Evolutionary conservation across 306 rosid genomes (phyloP).

Genomic region (Quillaja saponaria): DNA sequence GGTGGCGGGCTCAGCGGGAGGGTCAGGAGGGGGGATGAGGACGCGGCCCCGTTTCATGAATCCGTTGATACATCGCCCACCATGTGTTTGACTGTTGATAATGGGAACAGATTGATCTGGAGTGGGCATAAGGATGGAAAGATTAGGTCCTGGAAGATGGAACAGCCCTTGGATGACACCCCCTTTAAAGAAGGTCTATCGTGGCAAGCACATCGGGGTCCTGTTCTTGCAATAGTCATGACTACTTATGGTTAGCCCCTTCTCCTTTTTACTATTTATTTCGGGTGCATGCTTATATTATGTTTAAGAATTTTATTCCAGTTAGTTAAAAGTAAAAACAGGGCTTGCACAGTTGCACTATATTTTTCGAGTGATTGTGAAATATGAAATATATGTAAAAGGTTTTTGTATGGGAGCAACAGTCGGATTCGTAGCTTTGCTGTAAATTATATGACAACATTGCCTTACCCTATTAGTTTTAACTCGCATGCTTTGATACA

Average conservation of each 20-base stretch:
- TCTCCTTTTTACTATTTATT: not conserved
- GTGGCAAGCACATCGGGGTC: constrained; percentile 93
- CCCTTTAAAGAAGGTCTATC: constrained; percentile 98
- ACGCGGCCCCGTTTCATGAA: constrained; percentile 84
- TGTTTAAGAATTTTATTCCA: not conserved
- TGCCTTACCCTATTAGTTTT: not conserved
- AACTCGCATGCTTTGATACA: constrained; percentile 30
- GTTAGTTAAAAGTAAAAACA: no score
- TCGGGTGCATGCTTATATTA: not conserved
- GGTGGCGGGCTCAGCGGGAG: constrained; percentile 76
- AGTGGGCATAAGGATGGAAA: constrained; percentile 96
- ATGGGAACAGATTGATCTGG: constrained; percentile 69
- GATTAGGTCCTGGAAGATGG: constrained; percentile 89
- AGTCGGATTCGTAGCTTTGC: not conserved
- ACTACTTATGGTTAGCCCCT: constrained; percentile 55
- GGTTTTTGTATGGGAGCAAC: not conserved
- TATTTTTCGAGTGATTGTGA: no score
- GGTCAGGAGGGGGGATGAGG: constrained; percentile 90
- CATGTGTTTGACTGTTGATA: constrained; percentile 63
- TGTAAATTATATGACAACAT: no score
- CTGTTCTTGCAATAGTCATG: constrained; percentile 73
- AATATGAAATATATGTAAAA: not conserved
- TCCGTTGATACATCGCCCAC: constrained; percentile 76
- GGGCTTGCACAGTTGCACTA: no score
- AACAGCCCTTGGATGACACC: constrained; percentile 54